These are phyloP conservation scores for Boletus reticuloceps DNA, from an alignment of 768 basidiomycete genomes.

Conservation along the genomic window DNA sequence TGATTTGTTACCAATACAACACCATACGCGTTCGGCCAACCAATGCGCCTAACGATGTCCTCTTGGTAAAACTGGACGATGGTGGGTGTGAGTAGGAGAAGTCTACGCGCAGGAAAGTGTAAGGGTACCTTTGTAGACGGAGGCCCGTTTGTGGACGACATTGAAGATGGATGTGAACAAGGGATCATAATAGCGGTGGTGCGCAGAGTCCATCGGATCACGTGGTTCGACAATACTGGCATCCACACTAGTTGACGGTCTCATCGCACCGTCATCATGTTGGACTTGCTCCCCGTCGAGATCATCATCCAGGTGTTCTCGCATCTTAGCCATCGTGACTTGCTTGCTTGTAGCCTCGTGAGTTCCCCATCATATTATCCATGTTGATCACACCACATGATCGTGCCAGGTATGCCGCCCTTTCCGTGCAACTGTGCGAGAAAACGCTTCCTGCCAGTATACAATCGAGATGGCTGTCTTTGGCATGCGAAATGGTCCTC, in stretches of 20 bases:
- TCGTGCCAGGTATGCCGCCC: conserved; percentile 33
- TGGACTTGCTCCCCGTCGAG: conserved; percentile 23
- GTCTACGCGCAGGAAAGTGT: not conserved
- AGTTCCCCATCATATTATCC: not conserved
- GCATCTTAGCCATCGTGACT: conserved; percentile 18
- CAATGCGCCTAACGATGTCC: conserved; percentile 57
- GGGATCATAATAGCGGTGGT: not conserved
- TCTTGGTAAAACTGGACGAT: conserved; percentile 57
- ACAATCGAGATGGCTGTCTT: conserved; percentile 44
- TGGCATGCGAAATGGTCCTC: conserved; percentile 41
- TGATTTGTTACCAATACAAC: conserved; percentile 59
- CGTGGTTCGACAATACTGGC: conserved; percentile 9
- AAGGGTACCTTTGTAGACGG: conserved; percentile 34
- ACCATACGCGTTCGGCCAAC: conserved; percentile 44
- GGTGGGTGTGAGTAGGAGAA: not conserved
- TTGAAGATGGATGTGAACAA: conserved; percentile 17
- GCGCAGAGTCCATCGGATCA: conserved; percentile 12
- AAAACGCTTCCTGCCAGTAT: conserved; percentile 38
- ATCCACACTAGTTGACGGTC: too few species aligned
- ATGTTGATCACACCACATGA: not conserved
- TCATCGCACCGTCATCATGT: conserved; percentile 2
- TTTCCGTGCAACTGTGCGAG: conserved; percentile 27
- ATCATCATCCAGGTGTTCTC: conserved; percentile 22
- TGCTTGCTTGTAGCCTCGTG: conserved; percentile 31
- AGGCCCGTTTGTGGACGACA: conserved; percentile 25